Evolutionary conservation across 108 stramenopile species (phyloP), one percentile per base, ranked within the genome.

Genomic region (Fragilariopsis cylindrus): DNA sequence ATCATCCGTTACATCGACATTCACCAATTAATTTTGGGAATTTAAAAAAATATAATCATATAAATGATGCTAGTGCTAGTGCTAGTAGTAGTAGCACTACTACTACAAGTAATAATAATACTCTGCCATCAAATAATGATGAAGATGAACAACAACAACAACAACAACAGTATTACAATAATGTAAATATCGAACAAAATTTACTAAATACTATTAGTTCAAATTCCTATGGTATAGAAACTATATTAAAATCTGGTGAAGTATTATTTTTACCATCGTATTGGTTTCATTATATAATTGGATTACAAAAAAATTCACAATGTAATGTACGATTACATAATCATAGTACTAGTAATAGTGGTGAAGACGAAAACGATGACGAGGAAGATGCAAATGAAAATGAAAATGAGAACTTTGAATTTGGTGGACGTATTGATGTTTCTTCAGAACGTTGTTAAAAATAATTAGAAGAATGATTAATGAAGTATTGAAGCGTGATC

Each of bases 231-330:
- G 89, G 85, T 16, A 69, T 92, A 15, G 92, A 92, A 19, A 93
- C 92, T 1, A 87, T 96, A 44, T 65, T 96, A 43, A 88, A 90
- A 71, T 83, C 85, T 43, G 95, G 95, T 16, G 95, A 96, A 73
- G 85, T 96, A 2, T 56, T 96, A 12, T 96, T 90, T 69, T 78
- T 96, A 5, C 95, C 95, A 7, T 90, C 89, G 5, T 90, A 89
- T 80, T 96, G 95, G 95, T 90, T 92, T 69, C 94, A 96, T 79
- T 92, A 90, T 73, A 96, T 96, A 58, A 82, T 82, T 44, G 82
- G 84, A 48, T 65, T 96, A 30, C 89, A 92, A 71, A 89, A 91
- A 65, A 90, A 88, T 68, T 87, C 87, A 11, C 95, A 96, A 74
- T 96, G 95, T 79, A 96, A 96, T 80, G 86, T 90, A 30, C 76